Evolutionary conservation across 257 asterid species (phyloP).

Genomic region (Euphrasia confusa): DNA sequence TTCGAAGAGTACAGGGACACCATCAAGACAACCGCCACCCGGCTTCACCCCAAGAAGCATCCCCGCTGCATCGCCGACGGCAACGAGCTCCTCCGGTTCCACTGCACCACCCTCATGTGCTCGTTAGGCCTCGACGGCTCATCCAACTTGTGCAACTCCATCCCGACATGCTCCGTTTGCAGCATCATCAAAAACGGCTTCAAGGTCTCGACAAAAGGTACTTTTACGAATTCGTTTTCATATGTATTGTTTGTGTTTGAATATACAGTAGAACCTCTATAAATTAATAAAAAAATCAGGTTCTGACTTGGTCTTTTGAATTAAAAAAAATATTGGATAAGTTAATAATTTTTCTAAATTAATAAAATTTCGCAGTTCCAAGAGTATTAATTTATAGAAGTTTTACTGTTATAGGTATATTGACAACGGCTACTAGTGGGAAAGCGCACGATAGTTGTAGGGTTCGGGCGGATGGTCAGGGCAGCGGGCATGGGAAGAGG

Average conservation of each 20-base stretch:
- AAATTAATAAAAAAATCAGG: too few relatives aligned
- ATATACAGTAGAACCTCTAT: too few relatives aligned
- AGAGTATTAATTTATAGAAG: too few relatives aligned
- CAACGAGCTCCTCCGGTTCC: conserved; percentile 81
- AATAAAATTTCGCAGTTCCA: too few relatives aligned
- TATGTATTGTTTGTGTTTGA: too few relatives aligned
- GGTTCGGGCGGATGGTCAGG: conserved; percentile 27
- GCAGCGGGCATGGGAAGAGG: conserved; percentile 35
- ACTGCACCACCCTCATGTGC: conserved; percentile 71
- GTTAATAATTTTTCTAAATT: too few relatives aligned
- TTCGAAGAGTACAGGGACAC: conserved; percentile 80
- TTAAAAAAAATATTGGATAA: too few relatives aligned
- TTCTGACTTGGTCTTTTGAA: too few relatives aligned
- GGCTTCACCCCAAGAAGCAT: conserved; percentile 56
- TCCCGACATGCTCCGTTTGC: conserved; percentile 55
- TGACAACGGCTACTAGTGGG: conserved; percentile 75
- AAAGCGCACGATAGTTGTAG: conserved; percentile 64
- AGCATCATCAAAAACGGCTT: conserved; percentile 64
- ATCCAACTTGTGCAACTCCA: conserved; percentile 69
- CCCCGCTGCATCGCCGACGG: conserved; percentile 94
- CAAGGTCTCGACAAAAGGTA: conserved; percentile 43
- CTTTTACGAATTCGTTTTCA: too few relatives aligned
- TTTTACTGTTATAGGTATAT: conserved; percentile 37
- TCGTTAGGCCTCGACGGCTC: conserved; percentile 81
- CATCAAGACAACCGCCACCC: conserved; percentile 67